A percentile compares a stretch with the other conserved stretches of the same genome.
These are phyloP conservation scores for Citrullus amarus DNA, from an alignment of 306 rosid genomes.

Conservation along the genomic window DNA sequence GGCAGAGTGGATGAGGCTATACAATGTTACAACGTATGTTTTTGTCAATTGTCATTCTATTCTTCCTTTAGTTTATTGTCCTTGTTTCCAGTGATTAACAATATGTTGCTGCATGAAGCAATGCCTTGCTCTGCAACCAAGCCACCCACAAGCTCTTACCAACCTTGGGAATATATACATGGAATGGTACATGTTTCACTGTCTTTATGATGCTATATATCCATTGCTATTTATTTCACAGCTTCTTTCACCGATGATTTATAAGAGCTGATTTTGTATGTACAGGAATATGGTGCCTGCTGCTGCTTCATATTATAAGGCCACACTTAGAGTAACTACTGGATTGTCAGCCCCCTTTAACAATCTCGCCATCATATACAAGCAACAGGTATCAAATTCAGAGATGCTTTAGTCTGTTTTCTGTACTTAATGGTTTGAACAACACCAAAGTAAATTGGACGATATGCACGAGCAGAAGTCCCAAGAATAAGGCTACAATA, in stretches of 20 bases:
- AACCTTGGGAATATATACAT: conserved; percentile 94
- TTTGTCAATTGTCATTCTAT: conserved; percentile 8
- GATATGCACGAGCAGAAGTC: not conserved
- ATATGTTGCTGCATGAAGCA: conserved; percentile 45
- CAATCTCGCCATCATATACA: conserved; percentile 87
- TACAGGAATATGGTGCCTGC: conserved; percentile 88
- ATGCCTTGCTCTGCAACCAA: conserved; percentile 85
- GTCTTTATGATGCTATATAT: not conserved
- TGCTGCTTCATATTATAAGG: conserved; percentile 92
- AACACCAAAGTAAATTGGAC: not conserved
- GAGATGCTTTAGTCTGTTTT: not conserved
- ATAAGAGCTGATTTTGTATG: not conserved
- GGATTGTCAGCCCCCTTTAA: conserved; percentile 94
- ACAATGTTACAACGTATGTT: conserved; percentile 78
- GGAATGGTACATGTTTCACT: conserved; percentile 60
- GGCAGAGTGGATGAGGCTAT: conserved; percentile 95
- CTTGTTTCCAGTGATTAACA: conserved; percentile 10
- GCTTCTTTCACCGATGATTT: not conserved
- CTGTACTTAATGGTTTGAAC: not conserved
- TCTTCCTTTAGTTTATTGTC: not conserved
- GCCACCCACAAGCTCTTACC: conserved; percentile 94
- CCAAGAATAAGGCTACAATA: not conserved
- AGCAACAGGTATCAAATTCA: conserved; percentile 56
- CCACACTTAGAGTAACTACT: conserved; percentile 81
- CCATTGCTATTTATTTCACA: not conserved